A percentile compares a stretch with the other conserved stretches of the same genome.
Evolutionary conservation across 495 filamentous ascomycete species (phyloP).

Genomic region (Penicillium riverlandense): DNA sequence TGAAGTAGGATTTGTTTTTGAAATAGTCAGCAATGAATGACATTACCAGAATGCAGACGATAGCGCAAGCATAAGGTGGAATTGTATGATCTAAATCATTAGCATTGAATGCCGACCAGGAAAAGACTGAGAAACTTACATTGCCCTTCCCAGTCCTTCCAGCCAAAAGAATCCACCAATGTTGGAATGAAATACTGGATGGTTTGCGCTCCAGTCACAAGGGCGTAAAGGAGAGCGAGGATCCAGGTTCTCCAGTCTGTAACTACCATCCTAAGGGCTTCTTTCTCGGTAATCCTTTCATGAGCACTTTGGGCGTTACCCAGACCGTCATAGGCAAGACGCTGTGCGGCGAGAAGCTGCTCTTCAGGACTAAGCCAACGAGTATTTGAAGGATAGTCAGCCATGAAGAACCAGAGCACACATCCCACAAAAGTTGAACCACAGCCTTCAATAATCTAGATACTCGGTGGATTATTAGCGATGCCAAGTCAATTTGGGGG

Average conservation of each 20-base stretch:
- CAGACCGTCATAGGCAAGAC: conserved; percentile 1
- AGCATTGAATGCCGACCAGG: no score
- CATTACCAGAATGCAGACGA: not conserved
- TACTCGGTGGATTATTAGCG: no score
- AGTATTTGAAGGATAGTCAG: conserved; percentile 4
- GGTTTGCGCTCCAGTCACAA: conserved; percentile 4
- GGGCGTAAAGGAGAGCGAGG: not conserved
- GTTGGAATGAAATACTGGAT: conserved; percentile 7
- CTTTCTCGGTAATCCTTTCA: not conserved
- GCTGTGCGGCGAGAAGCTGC: conserved; percentile 1
- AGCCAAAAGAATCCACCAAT: conserved; percentile 4
- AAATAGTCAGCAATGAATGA: conserved; percentile 1
- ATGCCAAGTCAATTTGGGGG: no score
- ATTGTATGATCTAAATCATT: not conserved
- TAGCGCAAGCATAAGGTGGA: conserved; percentile 1
- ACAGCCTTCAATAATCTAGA: conserved; percentile 3
- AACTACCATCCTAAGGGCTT: not conserved
- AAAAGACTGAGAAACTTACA: not conserved
- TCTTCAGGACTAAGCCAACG: conserved; percentile 1
- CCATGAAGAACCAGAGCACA: conserved; percentile 4
- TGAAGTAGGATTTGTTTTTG: not conserved
- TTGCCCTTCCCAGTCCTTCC: not conserved
- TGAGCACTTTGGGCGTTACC: not conserved
- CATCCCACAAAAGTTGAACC: not conserved
- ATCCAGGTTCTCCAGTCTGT: conserved; percentile 3